These are phyloP conservation scores for Phaffia rhodozyma DNA, from an alignment of 1,284 basidiomycete genomes.

Conservation along the genomic window DNA sequence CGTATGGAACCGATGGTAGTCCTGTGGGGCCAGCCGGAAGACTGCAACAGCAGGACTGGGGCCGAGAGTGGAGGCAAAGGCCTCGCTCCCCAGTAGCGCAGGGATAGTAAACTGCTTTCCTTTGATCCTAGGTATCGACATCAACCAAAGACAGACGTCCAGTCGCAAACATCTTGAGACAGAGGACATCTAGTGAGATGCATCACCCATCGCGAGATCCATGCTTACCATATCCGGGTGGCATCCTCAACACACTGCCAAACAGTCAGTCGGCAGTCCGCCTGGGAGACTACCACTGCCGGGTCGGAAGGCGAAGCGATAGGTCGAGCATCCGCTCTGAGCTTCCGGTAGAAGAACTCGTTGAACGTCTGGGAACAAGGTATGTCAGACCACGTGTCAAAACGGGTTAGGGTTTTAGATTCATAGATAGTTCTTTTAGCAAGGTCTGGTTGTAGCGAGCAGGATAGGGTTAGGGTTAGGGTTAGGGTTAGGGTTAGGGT, in stretches of 20 bases:
- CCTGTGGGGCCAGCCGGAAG: slow-evolving; percentile 39
- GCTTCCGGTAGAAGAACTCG: slow-evolving; percentile 63
- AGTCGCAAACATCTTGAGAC: background rate
- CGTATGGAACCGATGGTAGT: slow-evolving; percentile 53
- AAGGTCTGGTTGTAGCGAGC: too few relatives aligned
- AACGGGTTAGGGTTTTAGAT: too few relatives aligned
- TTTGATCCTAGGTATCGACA: slow-evolving; percentile 48
- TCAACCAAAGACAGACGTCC: slow-evolving; percentile 5
- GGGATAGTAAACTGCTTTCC: slow-evolving; percentile 59
- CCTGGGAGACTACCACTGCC: slow-evolving; percentile 48
- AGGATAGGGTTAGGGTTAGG: too few relatives aligned
- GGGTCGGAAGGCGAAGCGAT: slow-evolving; percentile 49
- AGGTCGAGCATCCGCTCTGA: slow-evolving; percentile 54
- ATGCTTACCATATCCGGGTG: slow-evolving; percentile 49
- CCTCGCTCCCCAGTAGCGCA: slow-evolving; percentile 44
- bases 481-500: too few relatives aligned
- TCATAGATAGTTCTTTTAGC: too few relatives aligned
- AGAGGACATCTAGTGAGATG: background rate
- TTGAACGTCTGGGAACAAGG: slow-evolving; percentile 49
- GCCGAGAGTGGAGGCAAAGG: slow-evolving; percentile 32
- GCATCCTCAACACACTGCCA: slow-evolving; percentile 51
- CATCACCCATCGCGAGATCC: background rate
- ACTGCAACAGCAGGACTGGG: slow-evolving; percentile 47
- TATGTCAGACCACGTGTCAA: slow-evolving; percentile 8
- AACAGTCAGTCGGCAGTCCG: slow-evolving; percentile 63